Conservation (phyloP, 2,329 filamentous ascomycete species). For the Pseudogymnoascus sp. region DNA sequence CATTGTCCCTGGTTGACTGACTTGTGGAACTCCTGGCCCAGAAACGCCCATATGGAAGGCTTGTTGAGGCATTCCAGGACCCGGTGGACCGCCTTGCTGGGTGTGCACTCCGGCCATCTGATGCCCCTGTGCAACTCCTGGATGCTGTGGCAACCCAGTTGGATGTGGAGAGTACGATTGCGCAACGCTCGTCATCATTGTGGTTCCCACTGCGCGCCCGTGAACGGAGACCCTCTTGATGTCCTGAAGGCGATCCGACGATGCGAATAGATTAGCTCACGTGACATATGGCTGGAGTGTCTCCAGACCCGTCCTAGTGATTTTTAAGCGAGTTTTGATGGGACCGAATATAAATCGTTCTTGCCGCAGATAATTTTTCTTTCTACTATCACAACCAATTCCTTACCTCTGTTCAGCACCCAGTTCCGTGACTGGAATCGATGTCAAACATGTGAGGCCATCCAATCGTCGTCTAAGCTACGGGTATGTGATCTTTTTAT, state of each 20-base stretch:
- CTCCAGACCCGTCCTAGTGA: conserved; percentile 2
- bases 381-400: conserved; percentile 9
- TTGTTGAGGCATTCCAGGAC: conserved; percentile 56
- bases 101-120: conserved; percentile 53
- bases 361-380: conserved; percentile 4
- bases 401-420: neutral
- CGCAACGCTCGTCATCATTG: conserved; percentile 65
- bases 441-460: neutral
- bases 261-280: conserved; percentile 7
- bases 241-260: conserved; percentile 5
- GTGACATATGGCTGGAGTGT: neutral
- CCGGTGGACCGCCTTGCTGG: conserved; percentile 60
- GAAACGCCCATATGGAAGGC: conserved; percentile 64
- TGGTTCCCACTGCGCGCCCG: conserved; percentile 21
- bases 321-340: conserved; percentile 8
- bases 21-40: conserved; percentile 59
- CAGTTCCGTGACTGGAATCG: neutral
- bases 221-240: conserved; percentile 5
- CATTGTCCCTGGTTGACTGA: conserved; percentile 61
- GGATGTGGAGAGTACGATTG: conserved; percentile 64
- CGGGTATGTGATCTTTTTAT: conserved; percentile 5
- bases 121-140: conserved; percentile 54
- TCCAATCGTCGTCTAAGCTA: neutral
- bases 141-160: conserved; percentile 61
- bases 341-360: conserved; percentile 4